phyloP scores from a whole-genome alignment of 768 basidiomycete species.

The Baorangia bicolor region DNA sequence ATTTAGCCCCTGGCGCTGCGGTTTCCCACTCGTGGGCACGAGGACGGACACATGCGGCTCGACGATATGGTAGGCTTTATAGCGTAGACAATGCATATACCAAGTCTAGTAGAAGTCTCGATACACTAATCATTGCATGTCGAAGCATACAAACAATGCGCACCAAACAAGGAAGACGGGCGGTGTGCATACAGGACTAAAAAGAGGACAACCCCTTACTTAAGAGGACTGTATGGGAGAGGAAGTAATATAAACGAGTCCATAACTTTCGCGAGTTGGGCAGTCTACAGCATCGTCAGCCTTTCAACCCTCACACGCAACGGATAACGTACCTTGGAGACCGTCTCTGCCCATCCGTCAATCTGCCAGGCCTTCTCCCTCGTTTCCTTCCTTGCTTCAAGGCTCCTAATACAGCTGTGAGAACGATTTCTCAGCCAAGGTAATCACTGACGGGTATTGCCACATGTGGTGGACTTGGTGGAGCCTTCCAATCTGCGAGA shows the following conservation, averaged over 20 bases:
- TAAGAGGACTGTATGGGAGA: constrained; percentile 81
- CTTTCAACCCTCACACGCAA: constrained; percentile 11
- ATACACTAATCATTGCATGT: neutral
- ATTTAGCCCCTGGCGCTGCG: constrained; percentile 9
- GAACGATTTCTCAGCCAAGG: constrained; percentile 7
- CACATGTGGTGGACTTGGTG: constrained; percentile 95
- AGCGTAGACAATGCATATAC: neutral
- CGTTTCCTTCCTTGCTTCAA: constrained; percentile 78
- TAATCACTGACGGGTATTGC: constrained; percentile 81
- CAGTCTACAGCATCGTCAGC: constrained; percentile 56
- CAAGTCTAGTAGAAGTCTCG: neutral
- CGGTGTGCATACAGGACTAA: neutral
- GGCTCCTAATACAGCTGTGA: constrained; percentile 44
- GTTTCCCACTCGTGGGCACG: neutral
- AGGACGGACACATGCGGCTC: too few species aligned
- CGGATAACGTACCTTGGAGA: constrained; percentile 64
- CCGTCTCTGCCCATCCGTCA: constrained; percentile 94
- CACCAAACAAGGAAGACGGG: neutral
- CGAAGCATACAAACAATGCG: neutral
- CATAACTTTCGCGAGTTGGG: constrained; percentile 84
- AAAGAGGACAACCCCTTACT: constrained; percentile 40
- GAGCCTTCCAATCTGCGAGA: constrained; percentile 80
- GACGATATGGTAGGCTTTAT: neutral
- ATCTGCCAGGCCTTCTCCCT: constrained; percentile 92
- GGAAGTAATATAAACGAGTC: constrained; percentile 81